Evolutionary conservation across 768 basidiomycete genomes (phyloP), one percentile per base, ranked within the genome.

Genomic region (Cystobasidiopsis lactophilus): DNA sequence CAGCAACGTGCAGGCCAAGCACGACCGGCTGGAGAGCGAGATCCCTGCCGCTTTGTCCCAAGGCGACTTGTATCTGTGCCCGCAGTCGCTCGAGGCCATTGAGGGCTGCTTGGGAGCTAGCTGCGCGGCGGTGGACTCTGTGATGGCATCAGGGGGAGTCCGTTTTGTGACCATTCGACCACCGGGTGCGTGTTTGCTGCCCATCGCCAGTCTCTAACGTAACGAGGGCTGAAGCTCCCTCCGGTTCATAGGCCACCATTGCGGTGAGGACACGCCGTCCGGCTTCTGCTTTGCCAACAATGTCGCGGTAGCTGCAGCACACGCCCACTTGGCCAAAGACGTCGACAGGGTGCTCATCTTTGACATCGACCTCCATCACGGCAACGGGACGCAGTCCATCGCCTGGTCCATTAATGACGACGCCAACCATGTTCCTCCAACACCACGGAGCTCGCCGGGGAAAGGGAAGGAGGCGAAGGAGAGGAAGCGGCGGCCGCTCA

Each of bases 251-350:
- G n/a, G 55, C 10, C 55, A 57, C 41, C 55, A 57, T 27, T 57
- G 55, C 31, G 52, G 39, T n/a, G 19, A 24, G 27, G 35, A 45
- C 13, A 21, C 76, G 0, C 91, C 91, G 0, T 79, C 77, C 10
- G 91, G 91, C 0, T 96, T 95, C 65, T 95, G 91, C 66, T 93
- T 89, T 59, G 74, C 93, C 29, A 95, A 95, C 58, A 98, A 96
- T 61, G 82, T 93, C 0, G 79, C 80, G 0, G 74, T 95, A 2
- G 88, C 74, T 0, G 86, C 86, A 30, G 85, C 85, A 14, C 85
- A 95, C 63, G 89, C 88, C 0, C 78, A 95, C 65, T 67, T 93
- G 13, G 69, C 77, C 49, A 78, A 93, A 60, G 74, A 75, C 7
- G 72, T 91, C 39, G 76, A 79, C 38, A 76, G 84, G 23, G 72